Base-by-base conservation (phyloP, 2,329 filamentous ascomycete species). In the Zymoseptoria ardabiliae region DNA sequence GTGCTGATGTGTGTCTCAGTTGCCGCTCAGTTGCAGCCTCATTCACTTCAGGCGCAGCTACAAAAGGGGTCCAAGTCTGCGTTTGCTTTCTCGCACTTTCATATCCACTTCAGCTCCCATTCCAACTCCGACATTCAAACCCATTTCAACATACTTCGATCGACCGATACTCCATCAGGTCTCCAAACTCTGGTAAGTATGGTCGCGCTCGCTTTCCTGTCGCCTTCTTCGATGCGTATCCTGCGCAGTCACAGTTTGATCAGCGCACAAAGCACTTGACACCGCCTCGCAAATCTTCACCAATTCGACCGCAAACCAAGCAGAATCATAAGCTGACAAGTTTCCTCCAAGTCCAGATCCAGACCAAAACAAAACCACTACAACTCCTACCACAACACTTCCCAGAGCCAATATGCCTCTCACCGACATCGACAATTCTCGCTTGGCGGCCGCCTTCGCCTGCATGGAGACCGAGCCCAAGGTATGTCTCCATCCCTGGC, bases 381-480 rank as follows among this genome's bases (percentile, higher is more conserved):
- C 58, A 55, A 58, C 50, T 13, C 45, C 19, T 28, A 22, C 23
- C 28, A 50, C 17, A 48, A n/a, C 5, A 20, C 48, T 7, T 28
- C 25, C 25, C 8, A 9, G 25, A 28, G 25, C 20, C 49, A 61
- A 48, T 8, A 69, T 69, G 67, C 67, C 67, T 55, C 65, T 69
- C 62, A 63, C 63, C 35, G 58, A 55, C n/a, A 68, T 68, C 41
- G 65, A 69, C 56, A 66, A 68, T 61, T 63, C 67, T 53, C 67
- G 69, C 58, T 66, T 73, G 35, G 66, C 66, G 25, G 59, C 69
- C 54, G 69, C 66, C 58, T 71, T 66, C 65, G 65, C 71, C 50
- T 72, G 71, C 62, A 70, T 72, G 62, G 67, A 72, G 8, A 56
- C 58, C 54, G 68, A 68, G 57, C 70, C 68, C 13, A 70, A 68